Base-by-base conservation (phyloP, 495 filamentous ascomycete genomes). In the Daldinia vernicosa region DNA sequence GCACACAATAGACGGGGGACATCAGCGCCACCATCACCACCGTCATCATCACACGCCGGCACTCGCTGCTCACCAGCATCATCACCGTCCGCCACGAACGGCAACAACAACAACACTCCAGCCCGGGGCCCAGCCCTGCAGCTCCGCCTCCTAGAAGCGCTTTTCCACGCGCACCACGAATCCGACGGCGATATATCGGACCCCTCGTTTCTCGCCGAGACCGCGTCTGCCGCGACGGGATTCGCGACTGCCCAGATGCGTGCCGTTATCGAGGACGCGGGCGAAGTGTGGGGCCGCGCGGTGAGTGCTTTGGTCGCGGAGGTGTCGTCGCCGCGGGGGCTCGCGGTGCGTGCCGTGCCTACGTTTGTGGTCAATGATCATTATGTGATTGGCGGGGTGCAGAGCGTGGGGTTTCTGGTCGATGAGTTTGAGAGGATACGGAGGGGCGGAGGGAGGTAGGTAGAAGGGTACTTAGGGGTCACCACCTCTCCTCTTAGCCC, bases 141-240 rank as follows among this genome's bases (percentile, higher is more conserved):
- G 76, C 86, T 86, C 1, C 80, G 81, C 12, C 84, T 93, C 32
- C 86, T 93, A 6, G 86, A 90, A 71, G 82, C 88, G 67, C 77
- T 95, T 17, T 92, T 93, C 79, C 77, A 75, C 24, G 84, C 83
- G 6, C 91, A 92, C 74, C 94, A 95, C 70, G 89, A 93, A 75
- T 82, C 88, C 3, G 89, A 90, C 74, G 81, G 85, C 70, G 94
- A 97, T 74, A 88, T 95, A 45, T 95, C 92, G 0, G 84, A 87
- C 74, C 80, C 78, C 26, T 80, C 78, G 2, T 85, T 90, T 27
- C 82, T 97, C 55, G 51, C 84, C 4, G 77, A 83, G 28, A 84
- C 87, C 4, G 91, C 82, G 6, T 81, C 86, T 3, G 80, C 80
- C 61, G 88, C 87, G 1, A 78, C 77, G 6, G 68, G 79, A 2